These are phyloP conservation scores for Lactuca saligna DNA, from an alignment of 129 eudicot genomes.

Conservation along the genomic window DNA sequence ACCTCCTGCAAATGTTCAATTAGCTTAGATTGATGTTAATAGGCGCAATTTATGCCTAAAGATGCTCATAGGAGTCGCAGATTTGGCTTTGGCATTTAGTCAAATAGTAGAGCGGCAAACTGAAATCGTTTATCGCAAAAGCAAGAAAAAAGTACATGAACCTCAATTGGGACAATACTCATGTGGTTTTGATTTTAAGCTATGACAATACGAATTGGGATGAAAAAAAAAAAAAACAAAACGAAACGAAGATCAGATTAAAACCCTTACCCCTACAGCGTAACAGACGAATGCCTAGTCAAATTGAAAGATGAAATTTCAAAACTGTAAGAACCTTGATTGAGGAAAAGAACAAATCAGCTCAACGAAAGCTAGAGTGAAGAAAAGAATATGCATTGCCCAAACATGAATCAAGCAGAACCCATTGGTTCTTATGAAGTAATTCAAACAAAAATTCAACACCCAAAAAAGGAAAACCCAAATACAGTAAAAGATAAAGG, in stretches of 20 bases:
- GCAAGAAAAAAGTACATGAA: background rate
- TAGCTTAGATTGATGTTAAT: background rate
- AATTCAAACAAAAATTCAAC: background rate
- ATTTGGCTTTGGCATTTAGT: conserved; percentile 16
- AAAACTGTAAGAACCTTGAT: background rate
- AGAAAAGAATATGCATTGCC: conserved; percentile 40
- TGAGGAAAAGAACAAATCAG: background rate
- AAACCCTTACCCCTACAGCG: conserved; percentile 9
- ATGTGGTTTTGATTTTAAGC: background rate
- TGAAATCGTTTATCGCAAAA: background rate
- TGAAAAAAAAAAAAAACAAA: no score
- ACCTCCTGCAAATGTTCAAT: conserved; percentile 22
- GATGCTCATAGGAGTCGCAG: background rate
- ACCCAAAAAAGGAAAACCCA: conserved; percentile 8
- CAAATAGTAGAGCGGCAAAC: conserved; percentile 22
- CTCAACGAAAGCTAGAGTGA: conserved; percentile 1
- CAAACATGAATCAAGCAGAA: conserved; percentile 28
- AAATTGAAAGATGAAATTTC: conserved; percentile 1
- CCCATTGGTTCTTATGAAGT: background rate
- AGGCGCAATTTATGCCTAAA: background rate
- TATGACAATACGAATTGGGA: background rate
- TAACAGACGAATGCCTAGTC: background rate
- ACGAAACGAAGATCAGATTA: background rate
- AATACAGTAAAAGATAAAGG: conserved; percentile 6
- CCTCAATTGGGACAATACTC: background rate